Conservation (phyloP, 1,284 basidiomycete species). For the Rhodotorula sp. region DNA sequence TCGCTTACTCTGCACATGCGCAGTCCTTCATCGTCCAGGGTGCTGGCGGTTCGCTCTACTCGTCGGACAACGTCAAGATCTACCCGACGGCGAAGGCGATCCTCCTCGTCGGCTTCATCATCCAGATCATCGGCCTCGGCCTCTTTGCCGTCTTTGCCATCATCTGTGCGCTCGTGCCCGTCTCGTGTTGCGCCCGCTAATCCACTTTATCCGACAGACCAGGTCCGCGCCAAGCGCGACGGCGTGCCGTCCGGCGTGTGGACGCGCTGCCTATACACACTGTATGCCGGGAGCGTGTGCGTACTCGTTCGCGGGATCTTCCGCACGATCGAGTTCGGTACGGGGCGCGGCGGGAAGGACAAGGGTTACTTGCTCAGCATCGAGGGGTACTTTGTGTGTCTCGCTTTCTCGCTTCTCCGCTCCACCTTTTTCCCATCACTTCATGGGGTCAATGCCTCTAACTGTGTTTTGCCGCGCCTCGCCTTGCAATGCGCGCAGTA, state of each 20-base stretch:
- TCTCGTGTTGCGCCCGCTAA: background rate
- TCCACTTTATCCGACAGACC: constrained; percentile 9
- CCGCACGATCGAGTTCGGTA: constrained; percentile 36
- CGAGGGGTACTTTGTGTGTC: constrained; percentile 20
- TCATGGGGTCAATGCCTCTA: too few species aligned
- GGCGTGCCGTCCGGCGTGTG: constrained; percentile 24
- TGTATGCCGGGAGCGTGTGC: constrained; percentile 26
- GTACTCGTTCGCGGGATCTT: constrained; percentile 34
- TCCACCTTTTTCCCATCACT: too few species aligned
- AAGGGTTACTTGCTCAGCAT: constrained; percentile 25
- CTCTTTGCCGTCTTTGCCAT: constrained; percentile 31
- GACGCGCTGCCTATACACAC: constrained; percentile 35
- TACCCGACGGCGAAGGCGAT: constrained; percentile 37
- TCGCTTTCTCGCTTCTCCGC: background rate
- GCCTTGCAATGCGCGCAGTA: background rate
- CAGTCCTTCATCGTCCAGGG: constrained; percentile 38
- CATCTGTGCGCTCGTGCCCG: constrained; percentile 16
- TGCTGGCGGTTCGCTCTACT: constrained; percentile 38
- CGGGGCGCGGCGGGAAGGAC: constrained; percentile 13
- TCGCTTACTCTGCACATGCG: background rate
- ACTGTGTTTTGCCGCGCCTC: background rate
- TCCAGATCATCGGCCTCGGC: constrained; percentile 36
- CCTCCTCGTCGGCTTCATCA: constrained; percentile 37
- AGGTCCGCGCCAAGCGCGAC: constrained; percentile 24
- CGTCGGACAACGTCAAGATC: constrained; percentile 22